Base-by-base conservation (phyloP, 306 rosid species). In the Arachis stenosperma region DNA sequence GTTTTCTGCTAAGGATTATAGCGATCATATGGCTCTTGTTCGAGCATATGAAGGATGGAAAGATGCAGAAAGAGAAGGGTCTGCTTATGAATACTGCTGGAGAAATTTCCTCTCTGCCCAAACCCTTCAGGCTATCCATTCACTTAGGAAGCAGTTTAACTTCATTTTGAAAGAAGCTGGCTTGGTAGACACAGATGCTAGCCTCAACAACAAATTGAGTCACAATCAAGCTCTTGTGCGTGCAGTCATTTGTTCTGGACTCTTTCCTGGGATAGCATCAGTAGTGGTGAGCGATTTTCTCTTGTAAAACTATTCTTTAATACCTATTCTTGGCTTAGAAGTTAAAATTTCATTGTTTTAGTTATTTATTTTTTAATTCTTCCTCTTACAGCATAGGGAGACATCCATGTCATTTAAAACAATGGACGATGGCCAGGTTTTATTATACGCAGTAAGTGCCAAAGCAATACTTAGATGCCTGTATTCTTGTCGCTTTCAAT, bases 41-140 rank as follows among this genome's bases (percentile, higher is more conserved):
- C 97, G 97, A 77, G 99, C 97, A 70, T 91, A 86, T 65, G 97
- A 94, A 88, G 99, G 99, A 76, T 91, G 99, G 99, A 94, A 91
- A 88, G 97, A 94, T 75, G 96, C 99, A 58, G 97, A 94, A 81
- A 88, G 93, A 86, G 99, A 91, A 84, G 99, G 99, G 30, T 94
- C 97, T n/a, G 88, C 97, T 9, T 89, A 94, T 43, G 99, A 94
- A 69, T 94, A 91, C 82, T 94, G 98, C 87, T 94, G 97, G 97
- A 91, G 98, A 80, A 94, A 94, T 82, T 94, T 94, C 77, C 95
- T 94, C 39, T 94, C 98, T 61, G 91, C 90, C 72, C 98, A 94
- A 81, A 94, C 98, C 40, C 97, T 94, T 80, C 98, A 94, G 81
- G 98, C 97, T 79, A 94, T 94, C 37, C 96, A 89, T 70, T 94